Conservation (phyloP, 495 filamentous ascomycete species). For the Annulohypoxylon nitens region DNA sequence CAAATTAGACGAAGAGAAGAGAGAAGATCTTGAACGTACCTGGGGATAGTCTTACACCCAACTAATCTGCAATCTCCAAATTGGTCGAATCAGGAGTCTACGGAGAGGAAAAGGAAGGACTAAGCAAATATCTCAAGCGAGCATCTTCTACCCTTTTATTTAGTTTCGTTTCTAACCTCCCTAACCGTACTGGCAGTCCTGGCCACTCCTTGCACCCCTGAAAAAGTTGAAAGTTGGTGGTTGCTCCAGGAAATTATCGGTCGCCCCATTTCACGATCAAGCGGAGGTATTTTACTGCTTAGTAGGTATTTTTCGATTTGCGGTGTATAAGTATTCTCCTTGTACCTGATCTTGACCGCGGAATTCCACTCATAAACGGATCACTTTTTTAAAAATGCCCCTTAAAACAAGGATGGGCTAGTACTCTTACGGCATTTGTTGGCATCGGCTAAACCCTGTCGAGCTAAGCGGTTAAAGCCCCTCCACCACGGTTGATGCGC, state of each 20-base stretch:
- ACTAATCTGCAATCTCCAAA: slow-evolving; percentile 16
- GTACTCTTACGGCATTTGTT: slow-evolving; percentile 39
- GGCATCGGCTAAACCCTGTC: slow-evolving; percentile 36
- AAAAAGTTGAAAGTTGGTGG: slow-evolving; percentile 18
- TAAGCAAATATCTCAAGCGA: slow-evolving; percentile 12
- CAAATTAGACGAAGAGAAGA: slow-evolving; percentile 8
- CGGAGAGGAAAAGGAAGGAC: slow-evolving; percentile 22
- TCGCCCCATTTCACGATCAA: slow-evolving; percentile 38
- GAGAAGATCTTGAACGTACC: slow-evolving; percentile 43
- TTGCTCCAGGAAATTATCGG: slow-evolving; percentile 44
- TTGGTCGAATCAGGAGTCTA: slow-evolving; percentile 20
- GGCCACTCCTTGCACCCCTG: slow-evolving; percentile 6
- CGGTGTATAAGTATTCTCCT: slow-evolving; percentile 41
- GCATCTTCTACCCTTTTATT: slow-evolving; percentile 41
- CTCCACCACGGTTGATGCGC: slow-evolving; percentile 21
- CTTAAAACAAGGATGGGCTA: slow-evolving; percentile 31
- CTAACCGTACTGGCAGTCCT: neutral
- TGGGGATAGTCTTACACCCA: slow-evolving; percentile 20
- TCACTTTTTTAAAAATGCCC: slow-evolving; percentile 26
- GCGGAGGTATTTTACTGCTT: slow-evolving; percentile 25
- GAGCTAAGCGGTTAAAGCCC: slow-evolving; percentile 35
- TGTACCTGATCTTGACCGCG: slow-evolving; percentile 34
- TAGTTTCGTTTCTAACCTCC: slow-evolving; percentile 24
- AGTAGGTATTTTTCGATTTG: slow-evolving; percentile 39
- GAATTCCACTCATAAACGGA: slow-evolving; percentile 26